These are phyloP conservation scores for Lasiodiplodia hormozganensis DNA, from an alignment of 2,329 filamentous ascomycete species.

Conservation along the genomic window DNA sequence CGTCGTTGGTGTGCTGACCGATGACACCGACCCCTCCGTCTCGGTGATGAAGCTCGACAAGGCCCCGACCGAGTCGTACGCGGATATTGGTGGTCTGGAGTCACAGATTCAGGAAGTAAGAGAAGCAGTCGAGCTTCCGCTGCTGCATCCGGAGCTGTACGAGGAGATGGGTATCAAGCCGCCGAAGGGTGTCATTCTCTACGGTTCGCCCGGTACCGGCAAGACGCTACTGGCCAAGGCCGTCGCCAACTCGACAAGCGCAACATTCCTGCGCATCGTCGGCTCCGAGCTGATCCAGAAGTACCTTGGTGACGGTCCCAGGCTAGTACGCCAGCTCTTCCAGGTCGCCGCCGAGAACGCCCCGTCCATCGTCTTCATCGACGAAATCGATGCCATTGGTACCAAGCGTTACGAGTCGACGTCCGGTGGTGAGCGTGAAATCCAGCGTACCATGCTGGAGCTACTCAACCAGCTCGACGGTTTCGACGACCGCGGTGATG, in stretches of 20 bases:
- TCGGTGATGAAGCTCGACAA: slow-evolving; percentile 99
- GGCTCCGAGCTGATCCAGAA: slow-evolving; percentile 98
- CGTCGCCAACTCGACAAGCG: slow-evolving; percentile 98
- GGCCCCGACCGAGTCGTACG: slow-evolving; percentile 96
- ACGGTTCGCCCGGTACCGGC: slow-evolving; percentile 94
- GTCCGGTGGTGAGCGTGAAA: slow-evolving; percentile 94
- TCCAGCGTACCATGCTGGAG: slow-evolving; percentile 98
- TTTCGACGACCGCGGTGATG: slow-evolving; percentile 97
- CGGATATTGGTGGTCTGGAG: slow-evolving; percentile 96
- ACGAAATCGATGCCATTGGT: slow-evolving; percentile 98
- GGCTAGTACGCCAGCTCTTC: slow-evolving; percentile 94
- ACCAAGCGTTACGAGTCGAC: slow-evolving; percentile 99
- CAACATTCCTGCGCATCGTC: slow-evolving; percentile 96
- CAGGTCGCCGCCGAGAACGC: slow-evolving; percentile 92
- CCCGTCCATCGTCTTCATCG: slow-evolving; percentile 97
- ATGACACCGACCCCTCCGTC: slow-evolving; percentile 93
- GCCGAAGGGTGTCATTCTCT: slow-evolving; percentile 98
- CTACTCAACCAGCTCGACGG: slow-evolving; percentile 97
- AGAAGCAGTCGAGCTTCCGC: slow-evolving; percentile 93
- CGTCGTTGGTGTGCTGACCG: slow-evolving; percentile 94
- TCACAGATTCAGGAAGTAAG: slow-evolving; percentile 96
- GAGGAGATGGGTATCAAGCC: slow-evolving; percentile 99
- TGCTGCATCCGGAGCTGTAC: slow-evolving; percentile 95
- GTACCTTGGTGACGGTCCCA: slow-evolving; percentile 94
- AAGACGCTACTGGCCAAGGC: slow-evolving; percentile 97